phyloP scores from a whole-genome alignment of 345 rosid species.

The Melaleuca quinquenervia region DNA sequence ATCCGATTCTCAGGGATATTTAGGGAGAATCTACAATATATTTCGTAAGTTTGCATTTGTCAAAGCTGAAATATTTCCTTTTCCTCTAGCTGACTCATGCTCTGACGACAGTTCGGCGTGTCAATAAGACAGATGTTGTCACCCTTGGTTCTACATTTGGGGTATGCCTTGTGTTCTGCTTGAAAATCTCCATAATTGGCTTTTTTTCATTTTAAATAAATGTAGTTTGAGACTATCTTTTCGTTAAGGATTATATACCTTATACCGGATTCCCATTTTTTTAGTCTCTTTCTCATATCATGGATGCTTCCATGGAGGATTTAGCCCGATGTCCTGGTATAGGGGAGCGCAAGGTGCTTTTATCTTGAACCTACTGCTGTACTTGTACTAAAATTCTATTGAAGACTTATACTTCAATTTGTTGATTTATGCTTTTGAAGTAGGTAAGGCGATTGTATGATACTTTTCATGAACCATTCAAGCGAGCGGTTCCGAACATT shows the following conservation, averaged over 20 bases:
- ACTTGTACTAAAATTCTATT: neutral
- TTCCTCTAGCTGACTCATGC: constrained; percentile 54
- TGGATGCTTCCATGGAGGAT: constrained; percentile 97
- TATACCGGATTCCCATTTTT: neutral
- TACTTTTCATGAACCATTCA: constrained; percentile 92
- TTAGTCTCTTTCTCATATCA: constrained; percentile 75
- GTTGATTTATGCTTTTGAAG: neutral
- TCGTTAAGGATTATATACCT: neutral
- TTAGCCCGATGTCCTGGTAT: constrained; percentile 92
- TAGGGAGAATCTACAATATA: neutral
- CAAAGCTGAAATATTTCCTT: constrained; percentile 3
- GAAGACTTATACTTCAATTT: neutral
- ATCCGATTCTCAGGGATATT: neutral
- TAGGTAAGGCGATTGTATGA: constrained; percentile 87
- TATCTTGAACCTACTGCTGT: neutral
- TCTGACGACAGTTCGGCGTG: constrained; percentile 67
- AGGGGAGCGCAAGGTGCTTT: constrained; percentile 78
- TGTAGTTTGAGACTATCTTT: neutral
- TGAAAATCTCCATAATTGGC: neutral
- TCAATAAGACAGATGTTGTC: constrained; percentile 91
- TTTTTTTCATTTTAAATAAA: neutral
- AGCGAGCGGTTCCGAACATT: constrained; percentile 43
- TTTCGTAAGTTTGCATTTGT: neutral
- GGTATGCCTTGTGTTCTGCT: constrained; percentile 25
- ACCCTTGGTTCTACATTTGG: constrained; percentile 95